Evolutionary conservation across 192 early-diverging fungal species (phyloP).

Genomic region (Funneliformis geosporum): DNA sequence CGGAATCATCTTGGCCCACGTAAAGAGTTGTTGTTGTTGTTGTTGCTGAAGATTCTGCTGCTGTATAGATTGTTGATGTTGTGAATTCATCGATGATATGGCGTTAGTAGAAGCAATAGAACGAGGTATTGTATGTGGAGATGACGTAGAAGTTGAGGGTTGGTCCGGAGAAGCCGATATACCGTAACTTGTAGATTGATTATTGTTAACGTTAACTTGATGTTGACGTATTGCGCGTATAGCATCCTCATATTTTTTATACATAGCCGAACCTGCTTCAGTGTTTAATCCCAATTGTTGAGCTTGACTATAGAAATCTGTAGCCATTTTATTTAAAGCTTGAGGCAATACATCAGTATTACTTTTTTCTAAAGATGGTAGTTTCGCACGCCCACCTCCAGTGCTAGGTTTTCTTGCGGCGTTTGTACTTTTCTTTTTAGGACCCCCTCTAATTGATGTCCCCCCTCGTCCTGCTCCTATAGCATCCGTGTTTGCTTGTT

Average conservation of each 20-base stretch:
- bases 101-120: neutral
- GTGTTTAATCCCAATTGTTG: neutral
- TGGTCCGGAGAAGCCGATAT: neutral
- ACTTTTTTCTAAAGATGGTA: neutral
- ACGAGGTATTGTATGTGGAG: slow-evolving; percentile 2
- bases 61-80: neutral
- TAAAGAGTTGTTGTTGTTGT: neutral
- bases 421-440: neutral
- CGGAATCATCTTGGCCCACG: neutral
- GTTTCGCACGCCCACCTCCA: neutral
- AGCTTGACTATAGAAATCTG: neutral
- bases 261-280: neutral
- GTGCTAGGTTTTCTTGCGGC: neutral
- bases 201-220: neutral
- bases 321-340: neutral
- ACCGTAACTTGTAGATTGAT: slow-evolving; percentile 3
- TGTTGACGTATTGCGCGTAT: neutral
- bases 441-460: neutral
- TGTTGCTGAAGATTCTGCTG: neutral
- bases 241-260: slow-evolving; percentile 1
- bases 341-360: slow-evolving; percentile 4
- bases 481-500: too few relatives aligned
- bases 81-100: neutral
- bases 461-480: neutral
- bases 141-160: neutral